A percentile compares a stretch with the other conserved stretches of the same genome.
These are phyloP conservation scores for Euryodendron excelsum DNA, from an alignment of 148 eudicot species.

Conservation along the genomic window DNA sequence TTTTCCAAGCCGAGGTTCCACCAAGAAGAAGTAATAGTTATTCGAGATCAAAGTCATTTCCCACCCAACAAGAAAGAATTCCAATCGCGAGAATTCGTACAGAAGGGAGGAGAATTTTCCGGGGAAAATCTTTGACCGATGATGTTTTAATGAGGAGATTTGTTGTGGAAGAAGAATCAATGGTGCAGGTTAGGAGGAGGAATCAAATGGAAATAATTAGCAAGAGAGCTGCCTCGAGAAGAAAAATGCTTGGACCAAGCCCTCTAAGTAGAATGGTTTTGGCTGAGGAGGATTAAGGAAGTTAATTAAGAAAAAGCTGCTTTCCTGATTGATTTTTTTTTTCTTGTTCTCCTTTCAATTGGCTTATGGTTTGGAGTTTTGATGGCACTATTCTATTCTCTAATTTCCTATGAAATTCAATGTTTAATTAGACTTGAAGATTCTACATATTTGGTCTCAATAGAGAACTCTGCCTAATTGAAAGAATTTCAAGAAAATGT, in stretches of 20 bases:
- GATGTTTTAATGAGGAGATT: constrained; percentile 91
- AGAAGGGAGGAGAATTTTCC: constrained; percentile 67
- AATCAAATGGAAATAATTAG: constrained; percentile 77
- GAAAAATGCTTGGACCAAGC: constrained; percentile 80
- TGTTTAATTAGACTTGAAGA: too few species aligned
- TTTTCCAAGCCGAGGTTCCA: constrained; percentile 63
- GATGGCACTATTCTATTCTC: too few species aligned
- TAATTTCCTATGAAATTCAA: too few species aligned
- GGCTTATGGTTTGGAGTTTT: too few species aligned
- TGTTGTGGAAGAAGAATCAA: constrained; percentile 85
- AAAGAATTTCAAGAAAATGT: too few species aligned
- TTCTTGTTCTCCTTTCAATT: too few species aligned
- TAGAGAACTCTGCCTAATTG: too few species aligned
- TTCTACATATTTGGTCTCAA: too few species aligned
- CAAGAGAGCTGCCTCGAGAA: constrained; percentile 59
- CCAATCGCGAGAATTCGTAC: constrained; percentile 57
- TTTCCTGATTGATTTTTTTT: too few species aligned
- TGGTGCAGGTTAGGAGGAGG: constrained; percentile 74
- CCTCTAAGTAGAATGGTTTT: constrained; percentile 79
- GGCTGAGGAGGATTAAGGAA: constrained; percentile 42
- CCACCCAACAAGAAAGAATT: constrained; percentile 33
- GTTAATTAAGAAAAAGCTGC: not conserved
- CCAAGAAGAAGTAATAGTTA: constrained; percentile 83
- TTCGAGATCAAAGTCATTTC: constrained; percentile 61
- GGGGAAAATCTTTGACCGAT: constrained; percentile 82